These are phyloP conservation scores for Diaporthe sp. DNA, from an alignment of 2,329 filamentous ascomycete species.

Conservation along the genomic window DNA sequence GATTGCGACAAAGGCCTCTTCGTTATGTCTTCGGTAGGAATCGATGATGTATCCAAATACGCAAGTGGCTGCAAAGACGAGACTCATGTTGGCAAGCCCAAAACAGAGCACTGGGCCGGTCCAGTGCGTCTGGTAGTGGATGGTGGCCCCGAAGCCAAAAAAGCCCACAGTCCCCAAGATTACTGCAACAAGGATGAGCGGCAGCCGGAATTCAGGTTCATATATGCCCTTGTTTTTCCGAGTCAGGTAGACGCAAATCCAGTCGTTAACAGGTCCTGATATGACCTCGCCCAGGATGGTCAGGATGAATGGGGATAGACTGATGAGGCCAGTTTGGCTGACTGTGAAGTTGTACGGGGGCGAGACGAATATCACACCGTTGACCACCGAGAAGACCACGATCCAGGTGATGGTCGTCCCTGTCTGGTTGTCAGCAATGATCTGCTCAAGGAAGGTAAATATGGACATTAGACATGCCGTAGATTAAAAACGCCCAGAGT, in stretches of 20 bases:
- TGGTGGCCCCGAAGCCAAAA: slow-evolving; percentile 61
- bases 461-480: slow-evolving; percentile 53
- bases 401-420: slow-evolving; percentile 49
- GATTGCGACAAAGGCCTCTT: slow-evolving; percentile 66
- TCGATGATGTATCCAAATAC: slow-evolving; percentile 67
- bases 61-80: slow-evolving; percentile 61
- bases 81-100: slow-evolving; percentile 62
- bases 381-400: slow-evolving; percentile 61
- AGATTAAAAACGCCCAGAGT: slow-evolving; percentile 64
- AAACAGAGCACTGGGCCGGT: slow-evolving; percentile 62
- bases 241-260: slow-evolving; percentile 59
- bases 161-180: slow-evolving; percentile 60
- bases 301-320: slow-evolving; percentile 64
- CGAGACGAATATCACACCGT: slow-evolving; percentile 63
- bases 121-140: slow-evolving; percentile 63
- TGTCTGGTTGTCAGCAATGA: slow-evolving; percentile 4
- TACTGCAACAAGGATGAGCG: slow-evolving; percentile 56
- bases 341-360: slow-evolving; percentile 67
- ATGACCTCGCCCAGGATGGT: slow-evolving; percentile 61
- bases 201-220: slow-evolving; percentile 67
- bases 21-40: slow-evolving; percentile 59
- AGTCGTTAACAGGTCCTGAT: slow-evolving; percentile 62
- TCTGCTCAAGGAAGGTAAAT: slow-evolving; percentile 51
- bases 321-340: slow-evolving; percentile 64
- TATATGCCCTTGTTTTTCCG: slow-evolving; percentile 66